These are phyloP conservation scores for Wickerhamiella bombiphila DNA, from an alignment of 805 yeast species.

Conservation along the genomic window DNA sequence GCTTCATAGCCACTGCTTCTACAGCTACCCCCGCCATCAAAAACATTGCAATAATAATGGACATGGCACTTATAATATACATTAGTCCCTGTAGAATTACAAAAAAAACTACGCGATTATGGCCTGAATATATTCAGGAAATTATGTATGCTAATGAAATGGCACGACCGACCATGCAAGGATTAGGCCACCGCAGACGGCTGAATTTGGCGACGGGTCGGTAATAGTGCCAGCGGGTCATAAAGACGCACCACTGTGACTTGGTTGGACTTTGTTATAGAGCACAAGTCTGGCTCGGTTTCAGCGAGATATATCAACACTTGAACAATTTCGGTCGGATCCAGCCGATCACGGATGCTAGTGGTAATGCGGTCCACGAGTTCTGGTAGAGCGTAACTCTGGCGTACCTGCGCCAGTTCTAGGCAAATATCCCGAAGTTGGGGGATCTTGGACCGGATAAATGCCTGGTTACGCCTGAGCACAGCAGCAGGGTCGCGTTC, in stretches of 20 bases:
- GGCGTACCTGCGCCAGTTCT: not conserved
- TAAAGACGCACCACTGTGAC: constrained; percentile 14
- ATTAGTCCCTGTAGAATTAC: no score
- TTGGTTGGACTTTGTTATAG: constrained; percentile 16
- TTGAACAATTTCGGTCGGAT: constrained; percentile 15
- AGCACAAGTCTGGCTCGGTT: constrained; percentile 17
- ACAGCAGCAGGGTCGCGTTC: constrained; percentile 5
- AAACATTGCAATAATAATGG: no score
- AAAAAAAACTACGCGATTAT: no score
- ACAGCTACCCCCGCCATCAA: no score
- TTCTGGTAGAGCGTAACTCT: constrained; percentile 10
- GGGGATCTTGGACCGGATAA: constrained; percentile 7
- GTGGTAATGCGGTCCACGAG: constrained; percentile 14
- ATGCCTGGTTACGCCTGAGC: constrained; percentile 8
- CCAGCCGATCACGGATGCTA: constrained; percentile 15
- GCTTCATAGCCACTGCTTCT: no score
- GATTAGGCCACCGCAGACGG: no score
- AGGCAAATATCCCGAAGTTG: not conserved
- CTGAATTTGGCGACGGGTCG: no score
- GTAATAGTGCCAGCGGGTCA: no score
- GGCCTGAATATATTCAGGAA: no score
- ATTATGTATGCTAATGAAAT: no score
- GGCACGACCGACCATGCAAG: no score
- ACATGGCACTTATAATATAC: no score
- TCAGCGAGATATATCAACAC: constrained; percentile 15